Base-by-base conservation (phyloP, 148 eudicot species). In the Persicaria maculosa region DNA sequence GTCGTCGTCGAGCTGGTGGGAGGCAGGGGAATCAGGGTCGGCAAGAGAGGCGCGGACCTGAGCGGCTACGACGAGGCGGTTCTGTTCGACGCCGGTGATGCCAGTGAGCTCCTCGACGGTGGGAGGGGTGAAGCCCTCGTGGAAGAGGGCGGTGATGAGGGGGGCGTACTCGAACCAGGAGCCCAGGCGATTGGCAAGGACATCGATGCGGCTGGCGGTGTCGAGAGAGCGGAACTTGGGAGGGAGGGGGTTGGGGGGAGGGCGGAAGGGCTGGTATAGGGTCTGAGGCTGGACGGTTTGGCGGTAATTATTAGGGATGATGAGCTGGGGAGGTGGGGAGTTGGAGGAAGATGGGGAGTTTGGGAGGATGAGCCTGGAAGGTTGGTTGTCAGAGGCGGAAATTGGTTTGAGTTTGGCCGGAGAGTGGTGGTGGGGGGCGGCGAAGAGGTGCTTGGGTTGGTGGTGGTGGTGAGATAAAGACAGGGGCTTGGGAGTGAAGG, bases 81-180 rank as follows among this genome's bases (percentile, higher is more conserved):
- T 94, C 76, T 94, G 98, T 6, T 94, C 98, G 9, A 80, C 84
- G 3, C 93, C 90, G 9, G 96, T 47, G 31, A 94, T 86, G 0
- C 97, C 96, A 0, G 97, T 94, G 61, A 92, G 77, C 55, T 94
- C 93, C 52, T 94, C 97, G 31, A 94, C 48, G 11, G 79, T 58
- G 7, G 97, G 73, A 5, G 96, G 89, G 2, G 80, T 58, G 69
- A 91, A 91, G 0, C 98, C 98, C 75, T 92, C 93, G 4, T 83
- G 79, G 45, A 72, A 55, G 9, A 94, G 85, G 46, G 87, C 48
- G 20, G 89, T 79, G 68, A 94, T 85, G 4, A 94, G 82, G 0
- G 97, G 93, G 16, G 96, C 98, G 62, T 87, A 90, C 47, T 94
- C 97, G 73, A 68, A 86, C 98, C 97, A 91, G 0, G 57, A 50